Percentiles rank a stretch among this genome's conserved stretches.
phyloP scores from a whole-genome alignment of 352 stramenopile genomes.

The Globisporangium canariense region DNA sequence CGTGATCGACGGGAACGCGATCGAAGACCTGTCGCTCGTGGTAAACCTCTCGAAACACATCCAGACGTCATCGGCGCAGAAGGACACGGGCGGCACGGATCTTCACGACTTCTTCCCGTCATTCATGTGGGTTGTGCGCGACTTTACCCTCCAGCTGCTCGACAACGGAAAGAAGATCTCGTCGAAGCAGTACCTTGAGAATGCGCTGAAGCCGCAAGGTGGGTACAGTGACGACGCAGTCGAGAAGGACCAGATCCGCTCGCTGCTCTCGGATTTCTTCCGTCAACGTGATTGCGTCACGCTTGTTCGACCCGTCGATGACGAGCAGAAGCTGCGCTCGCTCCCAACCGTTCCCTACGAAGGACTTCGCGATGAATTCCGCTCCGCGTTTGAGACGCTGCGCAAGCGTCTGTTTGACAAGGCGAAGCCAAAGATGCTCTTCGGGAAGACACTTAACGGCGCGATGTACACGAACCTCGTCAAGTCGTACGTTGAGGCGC shows the following conservation, averaged over 20 bases:
- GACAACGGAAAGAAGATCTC: slow-evolving; percentile 87
- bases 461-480: slow-evolving; percentile 86
- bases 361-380: slow-evolving; percentile 83
- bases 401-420: slow-evolving; percentile 70
- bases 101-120: slow-evolving; percentile 84
- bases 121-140: slow-evolving; percentile 89
- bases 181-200: slow-evolving; percentile 87
- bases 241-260: slow-evolving; percentile 79
- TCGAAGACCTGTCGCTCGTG: slow-evolving; percentile 89
- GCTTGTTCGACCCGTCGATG: slow-evolving; percentile 83
- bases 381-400: slow-evolving; percentile 64
- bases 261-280: slow-evolving; percentile 80
- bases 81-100: slow-evolving; percentile 21
- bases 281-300: slow-evolving; percentile 87
- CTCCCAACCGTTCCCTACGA: slow-evolving; percentile 67
- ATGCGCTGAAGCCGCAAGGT: slow-evolving; percentile 75
- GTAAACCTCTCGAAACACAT: slow-evolving; percentile 91
- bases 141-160: slow-evolving; percentile 87
- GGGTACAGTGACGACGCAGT: slow-evolving; percentile 77
- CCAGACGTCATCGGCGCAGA: slow-evolving; percentile 51
- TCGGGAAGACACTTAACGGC: slow-evolving; percentile 82
- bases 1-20: slow-evolving; percentile 87
- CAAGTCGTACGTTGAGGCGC: slow-evolving; percentile 74
- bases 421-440: slow-evolving; percentile 82
- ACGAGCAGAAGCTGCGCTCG: slow-evolving; percentile 79